A percentile compares a stretch with the other conserved stretches of the same genome.
Evolutionary conservation across 1,284 basidiomycete species (phyloP).

Genomic region (Mrakiaceae sp.): DNA sequence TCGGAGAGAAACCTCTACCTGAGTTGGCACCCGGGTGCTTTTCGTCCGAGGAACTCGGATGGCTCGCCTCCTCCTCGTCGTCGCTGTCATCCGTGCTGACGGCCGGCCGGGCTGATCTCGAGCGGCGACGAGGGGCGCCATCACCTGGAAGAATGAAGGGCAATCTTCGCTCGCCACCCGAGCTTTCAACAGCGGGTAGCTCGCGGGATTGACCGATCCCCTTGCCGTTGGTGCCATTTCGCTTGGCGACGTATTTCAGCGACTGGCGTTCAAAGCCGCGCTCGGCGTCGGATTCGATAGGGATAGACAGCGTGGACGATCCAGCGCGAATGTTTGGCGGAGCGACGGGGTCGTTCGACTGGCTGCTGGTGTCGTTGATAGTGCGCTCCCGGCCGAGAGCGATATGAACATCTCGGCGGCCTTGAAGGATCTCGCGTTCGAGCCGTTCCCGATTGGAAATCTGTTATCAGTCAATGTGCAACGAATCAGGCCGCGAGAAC

Average conservation of each 20-base stretch:
- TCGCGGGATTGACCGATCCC: neutral
- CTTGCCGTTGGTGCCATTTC: neutral
- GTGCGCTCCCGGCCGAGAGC: constrained; percentile 26
- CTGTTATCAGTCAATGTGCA: neutral
- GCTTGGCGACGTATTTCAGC: neutral
- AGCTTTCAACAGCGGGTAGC: neutral
- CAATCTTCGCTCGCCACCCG: neutral
- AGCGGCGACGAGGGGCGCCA: neutral
- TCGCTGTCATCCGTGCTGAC: neutral
- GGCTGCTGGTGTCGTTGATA: neutral
- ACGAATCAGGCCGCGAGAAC: neutral
- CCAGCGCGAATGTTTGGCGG: neutral
- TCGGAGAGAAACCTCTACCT: neutral
- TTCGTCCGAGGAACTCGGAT: constrained; percentile 1
- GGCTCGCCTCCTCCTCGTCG: constrained; percentile 1
- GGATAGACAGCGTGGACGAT: constrained; percentile 13
- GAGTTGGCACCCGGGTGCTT: neutral
- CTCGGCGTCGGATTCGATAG: constrained; percentile 36
- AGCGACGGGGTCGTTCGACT: neutral
- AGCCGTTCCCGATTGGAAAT: constrained; percentile 36
- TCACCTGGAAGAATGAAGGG: neutral
- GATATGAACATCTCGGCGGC: constrained; percentile 51
- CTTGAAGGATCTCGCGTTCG: constrained; percentile 70
- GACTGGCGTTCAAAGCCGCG: constrained; percentile 30
- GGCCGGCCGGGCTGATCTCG: too few relatives aligned